phyloP scores from a whole-genome alignment of 2,329 filamentous ascomycete species.

The Scedosporium minutisporum region DNA sequence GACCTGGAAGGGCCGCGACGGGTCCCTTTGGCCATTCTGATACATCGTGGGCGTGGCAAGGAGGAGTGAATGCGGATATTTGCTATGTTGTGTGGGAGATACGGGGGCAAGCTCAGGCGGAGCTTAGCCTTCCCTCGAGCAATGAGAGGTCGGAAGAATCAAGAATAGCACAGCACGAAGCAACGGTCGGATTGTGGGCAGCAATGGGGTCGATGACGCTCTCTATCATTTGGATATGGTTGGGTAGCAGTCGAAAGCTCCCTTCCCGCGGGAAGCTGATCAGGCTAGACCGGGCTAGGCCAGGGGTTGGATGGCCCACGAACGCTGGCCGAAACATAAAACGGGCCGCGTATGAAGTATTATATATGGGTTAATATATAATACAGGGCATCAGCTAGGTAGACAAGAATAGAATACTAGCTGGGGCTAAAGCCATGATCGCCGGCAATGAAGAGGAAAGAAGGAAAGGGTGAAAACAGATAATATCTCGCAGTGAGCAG shows the following conservation, averaged over 20 bases:
- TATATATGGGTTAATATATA: background rate
- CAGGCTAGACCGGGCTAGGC: background rate
- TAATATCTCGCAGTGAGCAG: background rate
- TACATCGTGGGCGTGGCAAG: constrained; percentile 37
- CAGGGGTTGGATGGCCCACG: background rate
- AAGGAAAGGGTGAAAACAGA: background rate
- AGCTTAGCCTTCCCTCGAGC: no score
- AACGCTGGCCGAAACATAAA: background rate
- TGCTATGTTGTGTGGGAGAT: background rate
- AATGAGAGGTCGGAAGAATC: no score
- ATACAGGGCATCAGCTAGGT: background rate
- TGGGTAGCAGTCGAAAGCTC: background rate
- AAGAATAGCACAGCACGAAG: no score
- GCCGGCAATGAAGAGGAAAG: background rate
- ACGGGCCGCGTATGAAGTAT: background rate
- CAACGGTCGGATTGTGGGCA: no score
- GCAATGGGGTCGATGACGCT: no score
- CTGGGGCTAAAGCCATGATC: background rate
- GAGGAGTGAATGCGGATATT: background rate
- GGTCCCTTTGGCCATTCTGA: constrained; percentile 43
- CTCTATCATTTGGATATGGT: background rate
- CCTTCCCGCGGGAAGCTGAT: background rate
- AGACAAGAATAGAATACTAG: background rate
- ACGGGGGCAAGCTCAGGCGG: background rate
- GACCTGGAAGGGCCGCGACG: constrained; percentile 42